These are phyloP conservation scores for Blepharisma japonicum DNA, from an alignment of 73 alveolate species.

Conservation along the genomic window DNA sequence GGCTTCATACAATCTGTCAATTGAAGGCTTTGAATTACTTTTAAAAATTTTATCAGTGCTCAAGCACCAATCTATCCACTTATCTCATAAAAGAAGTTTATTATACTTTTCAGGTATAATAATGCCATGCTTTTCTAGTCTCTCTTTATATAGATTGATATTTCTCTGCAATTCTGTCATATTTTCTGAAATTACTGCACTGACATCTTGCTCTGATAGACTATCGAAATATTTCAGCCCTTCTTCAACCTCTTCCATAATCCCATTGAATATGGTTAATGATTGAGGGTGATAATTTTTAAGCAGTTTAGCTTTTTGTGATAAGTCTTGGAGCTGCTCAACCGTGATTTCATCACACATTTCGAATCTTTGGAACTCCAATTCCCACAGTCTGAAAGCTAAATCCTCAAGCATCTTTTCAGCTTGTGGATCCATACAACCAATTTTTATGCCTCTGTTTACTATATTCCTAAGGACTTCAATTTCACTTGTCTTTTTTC, in stretches of 20 bases:
- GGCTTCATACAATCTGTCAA: conserved; percentile 10
- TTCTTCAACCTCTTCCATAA: not conserved
- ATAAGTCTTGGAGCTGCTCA: conserved; percentile 12
- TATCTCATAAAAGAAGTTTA: conserved; percentile 8
- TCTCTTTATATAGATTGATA: not conserved
- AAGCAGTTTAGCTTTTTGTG: not conserved
- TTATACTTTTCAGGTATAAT: conserved; percentile 24
- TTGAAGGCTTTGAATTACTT: not conserved
- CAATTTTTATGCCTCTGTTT: not conserved
- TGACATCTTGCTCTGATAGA: not conserved
- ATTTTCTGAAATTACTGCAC: not conserved
- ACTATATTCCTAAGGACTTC: conserved; percentile 4
- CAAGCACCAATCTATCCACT: conserved; percentile 28
- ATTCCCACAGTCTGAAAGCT: conserved; percentile 12
- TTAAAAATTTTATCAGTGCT: not conserved
- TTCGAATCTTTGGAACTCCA: not conserved
- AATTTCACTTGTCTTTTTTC: conserved; percentile 9
- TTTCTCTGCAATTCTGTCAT: not conserved
- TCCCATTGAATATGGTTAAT: not conserved
- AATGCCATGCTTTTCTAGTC: not conserved
- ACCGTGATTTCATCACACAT: conserved; percentile 12
- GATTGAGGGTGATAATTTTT: not conserved
- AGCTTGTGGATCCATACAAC: not conserved
- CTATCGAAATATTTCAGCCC: not conserved
- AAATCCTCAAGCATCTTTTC: conserved; percentile 15